Evolutionary conservation across 1,284 basidiomycete species (phyloP).

Genomic region (Agroathelia rolfsii): DNA sequence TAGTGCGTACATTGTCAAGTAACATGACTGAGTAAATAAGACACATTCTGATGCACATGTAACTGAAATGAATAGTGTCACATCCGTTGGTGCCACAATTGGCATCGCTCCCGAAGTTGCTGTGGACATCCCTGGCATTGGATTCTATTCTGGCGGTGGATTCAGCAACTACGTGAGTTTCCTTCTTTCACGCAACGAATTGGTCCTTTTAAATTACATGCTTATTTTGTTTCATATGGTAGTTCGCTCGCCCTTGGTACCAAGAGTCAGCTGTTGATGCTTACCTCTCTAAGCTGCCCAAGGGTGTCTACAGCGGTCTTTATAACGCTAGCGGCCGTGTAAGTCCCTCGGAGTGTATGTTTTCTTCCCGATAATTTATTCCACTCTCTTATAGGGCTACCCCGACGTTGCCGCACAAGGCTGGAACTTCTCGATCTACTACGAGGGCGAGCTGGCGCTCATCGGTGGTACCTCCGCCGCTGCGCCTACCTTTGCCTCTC

Average conservation of each 20-base stretch:
- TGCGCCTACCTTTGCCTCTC: conserved; percentile 29
- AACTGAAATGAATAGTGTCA: too few relatives aligned
- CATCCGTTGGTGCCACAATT: conserved; percentile 50
- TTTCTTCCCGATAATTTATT: not conserved
- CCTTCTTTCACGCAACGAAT: not conserved
- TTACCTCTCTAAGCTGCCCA: conserved; percentile 14
- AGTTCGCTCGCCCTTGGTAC: conserved; percentile 23
- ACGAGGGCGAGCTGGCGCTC: conserved; percentile 13
- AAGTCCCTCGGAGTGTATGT: not conserved
- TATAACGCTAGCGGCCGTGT: conserved; percentile 7
- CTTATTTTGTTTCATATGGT: too few relatives aligned
- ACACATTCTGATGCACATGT: too few relatives aligned
- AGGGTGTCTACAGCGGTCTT: conserved; percentile 4
- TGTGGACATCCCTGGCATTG: too few relatives aligned
- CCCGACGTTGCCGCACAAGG: conserved; percentile 35
- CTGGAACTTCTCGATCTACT: conserved; percentile 21
- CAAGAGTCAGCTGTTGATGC: conserved; percentile 17
- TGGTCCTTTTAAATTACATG: conserved; percentile 2
- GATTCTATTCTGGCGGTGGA: conserved; percentile 58
- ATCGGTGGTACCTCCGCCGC: conserved; percentile 36
- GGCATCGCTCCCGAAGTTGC: conserved; percentile 45
- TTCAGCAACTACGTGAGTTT: conserved; percentile 34
- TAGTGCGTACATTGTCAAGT: conserved; percentile 26
- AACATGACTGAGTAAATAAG: conserved; percentile 11
- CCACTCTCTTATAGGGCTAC: conserved; percentile 16